A percentile compares a stretch with the other conserved stretches of the same genome.
These are phyloP conservation scores for Talaromyces sp. DNA, from an alignment of 2,329 filamentous ascomycete genomes.

Conservation along the genomic window DNA sequence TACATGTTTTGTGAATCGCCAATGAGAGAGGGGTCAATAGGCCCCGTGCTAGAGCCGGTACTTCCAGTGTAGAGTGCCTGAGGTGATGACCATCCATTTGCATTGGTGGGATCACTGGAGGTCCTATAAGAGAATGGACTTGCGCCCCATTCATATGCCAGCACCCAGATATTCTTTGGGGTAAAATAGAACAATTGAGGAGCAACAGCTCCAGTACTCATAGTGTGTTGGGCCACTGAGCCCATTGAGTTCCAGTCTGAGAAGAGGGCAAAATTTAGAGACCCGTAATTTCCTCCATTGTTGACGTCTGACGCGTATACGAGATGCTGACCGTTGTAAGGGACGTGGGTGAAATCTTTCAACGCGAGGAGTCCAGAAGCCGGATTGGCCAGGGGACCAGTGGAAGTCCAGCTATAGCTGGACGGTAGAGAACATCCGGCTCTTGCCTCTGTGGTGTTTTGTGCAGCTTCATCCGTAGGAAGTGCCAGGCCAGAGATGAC, in stretches of 20 bases:
- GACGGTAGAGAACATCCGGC: slow-evolving; percentile 52
- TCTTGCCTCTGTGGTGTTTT: background rate
- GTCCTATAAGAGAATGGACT: slow-evolving; percentile 60
- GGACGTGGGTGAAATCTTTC: slow-evolving; percentile 60
- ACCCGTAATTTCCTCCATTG: slow-evolving; percentile 49
- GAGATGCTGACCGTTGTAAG: slow-evolving; percentile 58
- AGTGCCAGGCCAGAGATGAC: background rate
- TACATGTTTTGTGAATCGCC: slow-evolving; percentile 62
- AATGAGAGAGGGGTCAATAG: slow-evolving; percentile 64
- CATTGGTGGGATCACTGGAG: slow-evolving; percentile 56
- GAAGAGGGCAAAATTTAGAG: slow-evolving; percentile 58
- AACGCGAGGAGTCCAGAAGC: slow-evolving; percentile 55
- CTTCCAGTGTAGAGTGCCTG: slow-evolving; percentile 57
- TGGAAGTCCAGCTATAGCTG: slow-evolving; percentile 56
- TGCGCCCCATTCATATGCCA: slow-evolving; percentile 62
- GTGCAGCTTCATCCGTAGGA: background rate
- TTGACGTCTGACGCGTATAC: slow-evolving; percentile 57
- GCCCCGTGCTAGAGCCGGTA: slow-evolving; percentile 34
- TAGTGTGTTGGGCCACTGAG: slow-evolving; percentile 52
- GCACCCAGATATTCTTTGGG: slow-evolving; percentile 61
- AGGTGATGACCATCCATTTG: slow-evolving; percentile 55
- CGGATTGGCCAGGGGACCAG: slow-evolving; percentile 50
- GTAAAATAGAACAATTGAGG: slow-evolving; percentile 62
- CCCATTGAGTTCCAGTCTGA: slow-evolving; percentile 53
- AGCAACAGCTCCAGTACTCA: slow-evolving; percentile 51